These are phyloP conservation scores for Steccherinum ochraceum DNA, from an alignment of 768 basidiomycete genomes.

Conservation along the genomic window DNA sequence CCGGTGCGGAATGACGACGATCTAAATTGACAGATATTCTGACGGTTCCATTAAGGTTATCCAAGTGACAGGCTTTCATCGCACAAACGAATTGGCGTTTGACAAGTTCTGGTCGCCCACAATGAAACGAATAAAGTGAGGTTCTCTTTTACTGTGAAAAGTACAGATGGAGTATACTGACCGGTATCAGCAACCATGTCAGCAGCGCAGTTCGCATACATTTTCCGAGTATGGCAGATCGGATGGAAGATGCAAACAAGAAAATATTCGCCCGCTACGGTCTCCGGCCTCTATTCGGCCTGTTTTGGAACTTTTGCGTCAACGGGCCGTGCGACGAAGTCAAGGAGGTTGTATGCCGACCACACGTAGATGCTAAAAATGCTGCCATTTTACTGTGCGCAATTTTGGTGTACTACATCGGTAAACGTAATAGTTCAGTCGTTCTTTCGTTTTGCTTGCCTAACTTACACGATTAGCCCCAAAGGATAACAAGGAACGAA, in stretches of 20 bases:
- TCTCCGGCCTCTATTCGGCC: not conserved
- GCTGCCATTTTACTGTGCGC: constrained; percentile 22
- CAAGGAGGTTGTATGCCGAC: constrained; percentile 15
- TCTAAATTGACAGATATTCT: not conserved
- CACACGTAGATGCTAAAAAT: constrained; percentile 27
- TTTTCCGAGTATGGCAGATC: not conserved
- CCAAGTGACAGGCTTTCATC: not conserved
- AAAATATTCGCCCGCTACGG: not conserved
- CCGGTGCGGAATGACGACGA: not conserved
- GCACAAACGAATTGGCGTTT: not conserved
- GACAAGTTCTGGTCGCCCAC: not conserved
- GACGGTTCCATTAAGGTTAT: not conserved
- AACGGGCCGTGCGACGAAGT: constrained; percentile 14
- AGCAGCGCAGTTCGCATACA: not conserved
- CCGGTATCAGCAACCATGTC: not conserved
- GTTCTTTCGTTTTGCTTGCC: not conserved
- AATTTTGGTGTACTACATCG: constrained; percentile 18
- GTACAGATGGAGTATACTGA: not conserved
- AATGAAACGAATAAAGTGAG: not conserved
- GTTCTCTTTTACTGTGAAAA: not conserved
- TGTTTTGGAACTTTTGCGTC: constrained; percentile 25
- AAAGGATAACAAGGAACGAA: not conserved
- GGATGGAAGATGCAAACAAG: not conserved
- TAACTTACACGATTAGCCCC: not conserved
- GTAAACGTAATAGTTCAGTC: not conserved